phyloP scores from a whole-genome alignment of 1,284 basidiomycete species.

The Fomitopsis betulina region DNA sequence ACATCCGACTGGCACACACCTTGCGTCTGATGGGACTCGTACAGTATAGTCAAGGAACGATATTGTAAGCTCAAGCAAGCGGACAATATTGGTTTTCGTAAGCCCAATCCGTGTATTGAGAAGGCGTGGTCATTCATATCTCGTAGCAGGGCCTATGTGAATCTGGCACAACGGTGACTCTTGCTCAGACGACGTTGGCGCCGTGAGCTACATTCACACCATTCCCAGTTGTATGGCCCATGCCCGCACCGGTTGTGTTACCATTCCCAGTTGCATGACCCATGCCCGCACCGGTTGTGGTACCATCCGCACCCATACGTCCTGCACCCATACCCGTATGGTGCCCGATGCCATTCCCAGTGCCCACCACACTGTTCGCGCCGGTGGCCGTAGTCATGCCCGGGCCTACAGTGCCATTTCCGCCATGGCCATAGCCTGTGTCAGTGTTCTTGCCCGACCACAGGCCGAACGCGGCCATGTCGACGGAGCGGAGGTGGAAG shows the following conservation, averaged over 20 bases:
- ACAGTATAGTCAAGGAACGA: background rate
- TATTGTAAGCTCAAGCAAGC: background rate
- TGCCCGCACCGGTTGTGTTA: background rate
- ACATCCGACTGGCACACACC: background rate
- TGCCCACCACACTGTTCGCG: background rate
- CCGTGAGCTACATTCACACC: too few relatives aligned
- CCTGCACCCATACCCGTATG: background rate
- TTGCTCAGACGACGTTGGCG: background rate
- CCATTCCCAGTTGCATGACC: background rate
- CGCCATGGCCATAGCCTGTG: slow-evolving; percentile 1
- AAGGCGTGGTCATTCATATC: background rate
- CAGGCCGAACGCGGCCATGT: slow-evolving; percentile 22
- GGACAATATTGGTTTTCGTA: background rate
- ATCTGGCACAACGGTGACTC: too few relatives aligned
- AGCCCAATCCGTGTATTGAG: background rate
- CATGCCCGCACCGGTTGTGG: slow-evolving; percentile 3
- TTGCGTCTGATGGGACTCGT: background rate
- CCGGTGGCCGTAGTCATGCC: slow-evolving; percentile 2
- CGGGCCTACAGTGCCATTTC: background rate
- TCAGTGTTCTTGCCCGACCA: slow-evolving; percentile 26
- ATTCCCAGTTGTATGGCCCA: background rate
- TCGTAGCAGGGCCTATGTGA: background rate
- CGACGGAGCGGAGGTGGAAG: slow-evolving; percentile 21
- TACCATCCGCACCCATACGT: background rate
- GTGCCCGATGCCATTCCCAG: background rate